phyloP scores from a whole-genome alignment of 2,329 filamentous ascomycete species.

The Pezicula carpinea region DNA sequence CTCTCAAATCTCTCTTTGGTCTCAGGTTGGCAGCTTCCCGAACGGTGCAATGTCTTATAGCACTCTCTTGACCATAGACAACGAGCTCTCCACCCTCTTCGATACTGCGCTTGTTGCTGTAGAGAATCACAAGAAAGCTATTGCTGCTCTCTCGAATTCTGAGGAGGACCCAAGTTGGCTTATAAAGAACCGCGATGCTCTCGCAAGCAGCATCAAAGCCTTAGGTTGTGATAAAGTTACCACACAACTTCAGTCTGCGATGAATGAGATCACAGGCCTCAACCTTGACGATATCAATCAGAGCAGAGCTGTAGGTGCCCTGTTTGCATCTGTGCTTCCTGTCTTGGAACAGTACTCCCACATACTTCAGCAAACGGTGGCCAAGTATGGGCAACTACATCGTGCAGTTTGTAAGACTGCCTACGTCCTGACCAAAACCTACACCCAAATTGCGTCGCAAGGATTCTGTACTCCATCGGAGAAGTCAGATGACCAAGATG shows the following conservation, averaged over 20 bases:
- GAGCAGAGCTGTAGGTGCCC: conserved; percentile 44
- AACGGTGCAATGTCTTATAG: conserved; percentile 5
- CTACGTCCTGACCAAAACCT: conserved; percentile 70
- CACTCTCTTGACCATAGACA: conserved; percentile 42
- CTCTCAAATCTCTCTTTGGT: conserved; percentile 63
- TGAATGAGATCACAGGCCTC: conserved; percentile 40
- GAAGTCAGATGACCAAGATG: conserved; percentile 65
- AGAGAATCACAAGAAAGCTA: conserved; percentile 61
- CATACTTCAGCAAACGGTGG: conserved; percentile 54
- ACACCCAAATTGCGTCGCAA: conserved; percentile 72
- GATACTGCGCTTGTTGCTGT: conserved; percentile 76
- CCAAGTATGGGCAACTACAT: conserved; percentile 60
- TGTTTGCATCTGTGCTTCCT: conserved; percentile 61
- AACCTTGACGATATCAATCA: conserved; percentile 35
- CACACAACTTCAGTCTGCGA: conserved; percentile 35
- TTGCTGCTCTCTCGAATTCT: conserved; percentile 50
- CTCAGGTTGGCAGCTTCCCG: conserved; percentile 28
- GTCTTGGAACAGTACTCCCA: conserved; percentile 69
- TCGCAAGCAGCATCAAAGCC: conserved; percentile 22
- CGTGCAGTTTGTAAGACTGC: conserved; percentile 68
- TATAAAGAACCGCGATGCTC: conserved; percentile 30
- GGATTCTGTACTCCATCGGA: conserved; percentile 92
- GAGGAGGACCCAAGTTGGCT: conserved; percentile 62
- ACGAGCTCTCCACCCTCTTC: conserved; percentile 57
- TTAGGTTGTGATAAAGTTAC: conserved; percentile 22